phyloP scores from a whole-genome alignment of 192 early-diverging fungal genomes.

The Mortierella alpina region DNA sequence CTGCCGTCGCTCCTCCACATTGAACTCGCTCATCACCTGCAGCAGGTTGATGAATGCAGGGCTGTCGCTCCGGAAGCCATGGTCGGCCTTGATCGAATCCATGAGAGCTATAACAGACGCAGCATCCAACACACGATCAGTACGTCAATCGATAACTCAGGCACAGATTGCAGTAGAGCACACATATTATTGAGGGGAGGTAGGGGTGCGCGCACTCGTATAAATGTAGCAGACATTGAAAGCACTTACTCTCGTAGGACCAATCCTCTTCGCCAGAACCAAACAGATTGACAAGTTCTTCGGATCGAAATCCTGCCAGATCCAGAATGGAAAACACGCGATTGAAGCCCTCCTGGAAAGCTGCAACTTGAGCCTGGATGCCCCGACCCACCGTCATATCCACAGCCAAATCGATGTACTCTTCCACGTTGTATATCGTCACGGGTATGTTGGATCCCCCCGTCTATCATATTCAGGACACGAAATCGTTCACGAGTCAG shows the following conservation, averaged over 20 bases:
- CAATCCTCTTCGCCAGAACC: constrained; percentile 83
- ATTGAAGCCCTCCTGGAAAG: constrained; percentile 86
- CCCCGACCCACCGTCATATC: constrained; percentile 74
- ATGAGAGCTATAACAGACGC: constrained; percentile 59
- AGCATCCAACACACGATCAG: too few species aligned
- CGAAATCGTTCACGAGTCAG: not conserved
- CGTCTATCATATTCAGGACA: constrained; percentile 20
- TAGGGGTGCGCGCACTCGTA: too few species aligned
- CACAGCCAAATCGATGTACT: constrained; percentile 77
- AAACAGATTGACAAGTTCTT: constrained; percentile 79
- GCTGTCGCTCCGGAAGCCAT: constrained; percentile 83
- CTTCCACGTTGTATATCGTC: constrained; percentile 83
- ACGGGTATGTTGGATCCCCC: constrained; percentile 75
- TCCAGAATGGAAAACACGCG: constrained; percentile 78
- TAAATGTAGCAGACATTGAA: too few species aligned
- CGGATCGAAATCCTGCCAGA: constrained; percentile 74
- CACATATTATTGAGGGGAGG: too few species aligned
- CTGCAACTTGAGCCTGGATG: constrained; percentile 74
- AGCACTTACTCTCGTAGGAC: constrained; percentile 68
- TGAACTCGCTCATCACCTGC: constrained; percentile 76
- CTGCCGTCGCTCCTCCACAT: constrained; percentile 67
- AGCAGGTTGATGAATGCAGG: constrained; percentile 72
- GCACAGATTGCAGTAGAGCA: too few species aligned
- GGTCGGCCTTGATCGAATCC: constrained; percentile 83
- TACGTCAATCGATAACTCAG: too few species aligned